Base-by-base conservation (phyloP, 176 grass and related monocot genomes). In the Musa itinerans region DNA sequence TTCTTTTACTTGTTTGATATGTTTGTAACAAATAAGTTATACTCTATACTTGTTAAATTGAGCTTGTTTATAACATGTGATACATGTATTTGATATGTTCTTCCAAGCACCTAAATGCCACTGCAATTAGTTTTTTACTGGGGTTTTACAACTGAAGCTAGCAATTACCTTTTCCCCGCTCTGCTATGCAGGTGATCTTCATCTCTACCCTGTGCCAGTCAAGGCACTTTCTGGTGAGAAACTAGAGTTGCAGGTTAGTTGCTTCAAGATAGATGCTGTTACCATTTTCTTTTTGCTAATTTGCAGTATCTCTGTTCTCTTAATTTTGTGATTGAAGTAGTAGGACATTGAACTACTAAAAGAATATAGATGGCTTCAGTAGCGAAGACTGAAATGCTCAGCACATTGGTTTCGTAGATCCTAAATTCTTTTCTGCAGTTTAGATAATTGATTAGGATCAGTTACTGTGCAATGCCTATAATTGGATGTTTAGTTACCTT, bases 151-250 rank as follows among this genome's bases (percentile, higher is more conserved):
- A 6, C 34, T 43, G 34, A 6, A 43, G 34, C 34, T 43, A 43
- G 34, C 4, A 71, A 74, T 74, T 12, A 71, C 43, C 34, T 50
- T 65, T 68, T 25, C 1, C 2, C 20, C 78, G 5, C 74, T 78
- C 29, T 87, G 58, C 55, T 68, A 66, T 80, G 71, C 95, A 93
- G 95, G 84, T 54, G 95, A 98, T 64, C 80, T 89, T 80, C 87
- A 92, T 80, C 75, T 98, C 13, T 98, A 91, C 75, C 86, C 88
- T 83, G 80, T 98, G 71, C 74, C 86, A 76, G 90, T 98, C 23
- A 93, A 87, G 82, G 85, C 83, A 14, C 95, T 87, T 79, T 91
- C 88, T 9, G 95, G 90, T 17, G 95, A 94, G 89, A 99, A 99
- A 66, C 81, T 99, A 19, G 96, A 99, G 77, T 65, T 99, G 29